phyloP scores from a whole-genome alignment of 169 alveolate genomes.

The Plasmodium coatneyi region DNA sequence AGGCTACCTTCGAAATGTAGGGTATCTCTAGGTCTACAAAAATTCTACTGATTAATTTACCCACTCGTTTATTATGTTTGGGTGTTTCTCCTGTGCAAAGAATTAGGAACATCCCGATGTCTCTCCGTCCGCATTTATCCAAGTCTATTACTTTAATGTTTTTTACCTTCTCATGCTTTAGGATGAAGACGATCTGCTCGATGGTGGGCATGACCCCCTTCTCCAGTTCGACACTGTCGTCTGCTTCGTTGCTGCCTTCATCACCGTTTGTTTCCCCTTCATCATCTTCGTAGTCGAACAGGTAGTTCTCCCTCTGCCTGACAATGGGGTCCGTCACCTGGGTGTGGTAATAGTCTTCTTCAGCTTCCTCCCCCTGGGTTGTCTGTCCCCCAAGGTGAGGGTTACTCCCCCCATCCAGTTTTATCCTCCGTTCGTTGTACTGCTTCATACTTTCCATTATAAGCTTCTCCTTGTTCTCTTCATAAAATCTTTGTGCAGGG shows the following conservation, averaged over 20 bases:
- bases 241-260: background rate
- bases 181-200: constrained; percentile 82
- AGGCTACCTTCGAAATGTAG: constrained; percentile 80
- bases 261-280: background rate
- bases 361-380: constrained; percentile 43
- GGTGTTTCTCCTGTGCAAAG: constrained; percentile 85
- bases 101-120: constrained; percentile 84
- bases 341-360: constrained; percentile 79
- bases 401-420: constrained; percentile 11
- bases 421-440: constrained; percentile 76
- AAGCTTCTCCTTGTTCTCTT: constrained; percentile 82
- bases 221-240: constrained; percentile 76
- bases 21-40: constrained; percentile 85
- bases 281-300: constrained; percentile 84
- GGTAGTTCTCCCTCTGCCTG: constrained; percentile 78
- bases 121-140: constrained; percentile 86
- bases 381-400: constrained; percentile 13
- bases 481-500: constrained; percentile 83
- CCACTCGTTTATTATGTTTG: constrained; percentile 77
- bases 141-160: constrained; percentile 80
- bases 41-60: constrained; percentile 78
- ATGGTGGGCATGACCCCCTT: constrained; percentile 87
- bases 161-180: constrained; percentile 82
- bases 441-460: constrained; percentile 71
- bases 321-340: constrained; percentile 78